These are phyloP conservation scores for Cyclotella baltica DNA, from an alignment of 108 stramenopile species.

Conservation along the genomic window DNA sequence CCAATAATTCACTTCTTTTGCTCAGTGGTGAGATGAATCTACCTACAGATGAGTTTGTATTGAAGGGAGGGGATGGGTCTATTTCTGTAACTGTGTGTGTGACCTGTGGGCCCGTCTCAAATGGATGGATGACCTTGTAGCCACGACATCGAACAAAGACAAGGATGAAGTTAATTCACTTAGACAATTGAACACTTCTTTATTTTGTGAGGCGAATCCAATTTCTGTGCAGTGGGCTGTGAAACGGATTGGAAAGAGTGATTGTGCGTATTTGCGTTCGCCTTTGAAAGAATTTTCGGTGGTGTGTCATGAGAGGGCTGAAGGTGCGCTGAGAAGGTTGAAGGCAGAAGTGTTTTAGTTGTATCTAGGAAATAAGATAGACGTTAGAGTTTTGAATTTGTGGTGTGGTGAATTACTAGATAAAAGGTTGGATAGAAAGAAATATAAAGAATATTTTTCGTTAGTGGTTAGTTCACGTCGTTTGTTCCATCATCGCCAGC, in stretches of 20 bases:
- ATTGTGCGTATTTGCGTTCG: conserved; percentile 47
- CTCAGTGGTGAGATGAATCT: conserved; percentile 79
- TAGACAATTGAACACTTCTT: conserved; percentile 57
- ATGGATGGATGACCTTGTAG: conserved; percentile 67
- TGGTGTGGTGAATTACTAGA: no score
- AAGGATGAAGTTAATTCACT: conserved; percentile 50
- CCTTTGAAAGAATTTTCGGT: conserved; percentile 53
- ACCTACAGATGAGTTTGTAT: conserved; percentile 67
- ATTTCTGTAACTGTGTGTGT: conserved; percentile 80
- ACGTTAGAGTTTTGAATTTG: no score
- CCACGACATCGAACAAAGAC: conserved; percentile 56
- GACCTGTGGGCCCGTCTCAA: conserved; percentile 55
- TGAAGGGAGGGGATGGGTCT: conserved; percentile 74
- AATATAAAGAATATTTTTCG: no score
- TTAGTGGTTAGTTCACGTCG: no score
- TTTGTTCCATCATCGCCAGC: conserved; percentile 96
- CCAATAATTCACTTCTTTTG: conserved; percentile 59
- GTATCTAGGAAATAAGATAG: no score
- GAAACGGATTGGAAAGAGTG: conserved; percentile 55
- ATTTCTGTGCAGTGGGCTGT: conserved; percentile 70
- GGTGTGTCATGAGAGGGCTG: conserved; percentile 27
- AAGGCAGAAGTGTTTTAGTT: conserved; percentile 37
- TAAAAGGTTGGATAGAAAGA: no score
- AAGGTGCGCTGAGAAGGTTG: conserved; percentile 44
- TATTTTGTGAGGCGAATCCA: conserved; percentile 77